phyloP scores from a whole-genome alignment of 75 land plant species.

The Adiantum capillusveneris region DNA sequence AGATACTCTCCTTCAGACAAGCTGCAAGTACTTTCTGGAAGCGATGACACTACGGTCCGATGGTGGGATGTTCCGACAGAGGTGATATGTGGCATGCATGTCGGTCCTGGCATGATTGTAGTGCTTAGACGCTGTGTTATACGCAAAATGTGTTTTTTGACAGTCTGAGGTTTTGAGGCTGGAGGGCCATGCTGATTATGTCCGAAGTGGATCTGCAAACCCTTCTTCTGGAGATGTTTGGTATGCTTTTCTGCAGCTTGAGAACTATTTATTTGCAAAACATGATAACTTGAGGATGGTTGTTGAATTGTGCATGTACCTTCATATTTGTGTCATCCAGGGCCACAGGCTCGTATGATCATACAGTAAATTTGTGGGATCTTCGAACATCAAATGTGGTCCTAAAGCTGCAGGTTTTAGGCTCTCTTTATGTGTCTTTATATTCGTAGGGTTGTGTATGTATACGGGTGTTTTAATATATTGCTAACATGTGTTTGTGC shows the following conservation, averaged over 20 bases:
- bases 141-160: too few species aligned
- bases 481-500: too few species aligned
- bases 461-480: background rate
- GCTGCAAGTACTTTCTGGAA: constrained; percentile 75
- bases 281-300: constrained; percentile 2
- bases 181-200: constrained; percentile 77
- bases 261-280: background rate
- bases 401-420: constrained; percentile 29
- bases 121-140: too few species aligned
- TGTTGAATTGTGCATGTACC: too few species aligned
- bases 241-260: constrained; percentile 6
- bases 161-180: constrained; percentile 29
- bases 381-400: constrained; percentile 34
- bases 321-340: constrained; percentile 2
- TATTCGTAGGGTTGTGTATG: background rate
- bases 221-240: constrained; percentile 48
- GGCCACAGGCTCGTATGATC: constrained; percentile 92
- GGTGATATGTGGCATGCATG: constrained; percentile 1
- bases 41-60: constrained; percentile 71
- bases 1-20: constrained; percentile 62
- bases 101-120: too few species aligned
- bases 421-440: background rate
- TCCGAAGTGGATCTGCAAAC: constrained; percentile 59
- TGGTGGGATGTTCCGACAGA: constrained; percentile 84
- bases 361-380: constrained; percentile 80